A percentile compares a stretch with the other conserved stretches of the same genome.
Conservation (phyloP, 2,329 filamentous ascomycete species). For the Beauveria sp. region DNA sequence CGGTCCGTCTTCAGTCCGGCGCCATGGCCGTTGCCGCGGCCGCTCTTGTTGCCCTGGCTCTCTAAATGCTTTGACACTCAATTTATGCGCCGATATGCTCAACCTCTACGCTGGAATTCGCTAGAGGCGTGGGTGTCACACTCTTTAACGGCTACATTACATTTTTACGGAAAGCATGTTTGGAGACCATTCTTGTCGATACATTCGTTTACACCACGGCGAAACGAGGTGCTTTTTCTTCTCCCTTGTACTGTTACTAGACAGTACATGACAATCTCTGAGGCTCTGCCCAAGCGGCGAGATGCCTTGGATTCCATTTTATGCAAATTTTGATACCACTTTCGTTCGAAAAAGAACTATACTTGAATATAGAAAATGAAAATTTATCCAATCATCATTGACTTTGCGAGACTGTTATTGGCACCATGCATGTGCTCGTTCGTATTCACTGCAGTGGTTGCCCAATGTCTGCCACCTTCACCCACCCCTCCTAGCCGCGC, state of each 20-base stretch:
- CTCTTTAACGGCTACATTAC: slow-evolving; percentile 2
- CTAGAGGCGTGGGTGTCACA: background rate
- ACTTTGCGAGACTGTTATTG: no score
- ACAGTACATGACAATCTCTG: background rate
- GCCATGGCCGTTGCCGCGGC: slow-evolving; percentile 29
- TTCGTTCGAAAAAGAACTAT: background rate
- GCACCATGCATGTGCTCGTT: no score
- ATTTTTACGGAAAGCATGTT: slow-evolving; percentile 23
- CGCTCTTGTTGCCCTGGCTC: background rate
- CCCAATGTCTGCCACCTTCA: no score
- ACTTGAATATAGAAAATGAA: background rate
- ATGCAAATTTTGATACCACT: slow-evolving; percentile 1
- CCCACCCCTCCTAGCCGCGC: no score
- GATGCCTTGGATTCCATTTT: background rate
- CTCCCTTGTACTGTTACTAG: background rate
- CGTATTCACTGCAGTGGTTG: no score
- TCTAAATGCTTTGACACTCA: background rate
- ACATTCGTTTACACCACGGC: background rate
- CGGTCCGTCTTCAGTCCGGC: slow-evolving; percentile 29
- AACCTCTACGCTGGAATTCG: background rate
- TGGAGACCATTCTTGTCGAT: slow-evolving; percentile 17
- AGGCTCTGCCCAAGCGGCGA: background rate
- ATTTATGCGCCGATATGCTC: background rate
- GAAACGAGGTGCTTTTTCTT: background rate
- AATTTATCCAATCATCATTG: background rate